Percentiles rank a stretch among this genome's conserved stretches.
phyloP scores from a whole-genome alignment of 2,329 filamentous ascomycete species.

The Metarhizium rileyi region DNA sequence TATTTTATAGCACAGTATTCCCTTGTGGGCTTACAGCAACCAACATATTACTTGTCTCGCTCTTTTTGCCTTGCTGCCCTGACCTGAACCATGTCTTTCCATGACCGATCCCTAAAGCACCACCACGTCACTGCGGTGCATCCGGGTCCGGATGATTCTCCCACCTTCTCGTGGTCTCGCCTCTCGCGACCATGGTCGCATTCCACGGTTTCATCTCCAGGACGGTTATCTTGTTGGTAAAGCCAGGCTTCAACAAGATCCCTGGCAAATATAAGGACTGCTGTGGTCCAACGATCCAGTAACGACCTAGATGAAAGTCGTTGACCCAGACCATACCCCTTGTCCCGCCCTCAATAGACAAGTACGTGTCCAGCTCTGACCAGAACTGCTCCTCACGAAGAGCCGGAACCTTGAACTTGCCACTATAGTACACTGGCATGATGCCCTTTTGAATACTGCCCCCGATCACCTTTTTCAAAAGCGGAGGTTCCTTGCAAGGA shows the following conservation, averaged over 20 bases:
- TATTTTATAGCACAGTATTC: not conserved
- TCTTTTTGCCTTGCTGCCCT: not conserved
- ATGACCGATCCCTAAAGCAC: not conserved
- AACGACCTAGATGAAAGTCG: conserved; percentile 31
- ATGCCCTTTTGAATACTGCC: not conserved
- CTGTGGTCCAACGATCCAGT: conserved; percentile 35
- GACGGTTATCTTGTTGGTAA: conserved; percentile 27
- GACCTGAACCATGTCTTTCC: not conserved
- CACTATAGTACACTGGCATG: conserved; percentile 7
- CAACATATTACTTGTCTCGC: too few relatives aligned
- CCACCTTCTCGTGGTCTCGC: conserved; percentile 1
- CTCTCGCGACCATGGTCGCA: not conserved
- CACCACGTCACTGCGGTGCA: not conserved
- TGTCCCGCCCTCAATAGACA: conserved; percentile 27
- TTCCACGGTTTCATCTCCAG: conserved; percentile 29
- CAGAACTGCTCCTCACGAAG: not conserved
- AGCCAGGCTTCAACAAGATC: conserved; percentile 19
- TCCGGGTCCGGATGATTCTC: conserved; percentile 2
- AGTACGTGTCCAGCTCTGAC: conserved; percentile 23
- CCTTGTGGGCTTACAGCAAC: not conserved
- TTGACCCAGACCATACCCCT: conserved; percentile 37
- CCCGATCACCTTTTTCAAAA: not conserved
- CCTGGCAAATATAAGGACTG: conserved; percentile 34
- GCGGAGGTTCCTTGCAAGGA: not conserved
- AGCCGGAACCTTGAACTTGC: conserved; percentile 15